Evolutionary conservation across 2,329 filamentous ascomycete species (phyloP), one percentile per base, ranked within the genome.

Genomic region (Dactylellina parvicollis): DNA sequence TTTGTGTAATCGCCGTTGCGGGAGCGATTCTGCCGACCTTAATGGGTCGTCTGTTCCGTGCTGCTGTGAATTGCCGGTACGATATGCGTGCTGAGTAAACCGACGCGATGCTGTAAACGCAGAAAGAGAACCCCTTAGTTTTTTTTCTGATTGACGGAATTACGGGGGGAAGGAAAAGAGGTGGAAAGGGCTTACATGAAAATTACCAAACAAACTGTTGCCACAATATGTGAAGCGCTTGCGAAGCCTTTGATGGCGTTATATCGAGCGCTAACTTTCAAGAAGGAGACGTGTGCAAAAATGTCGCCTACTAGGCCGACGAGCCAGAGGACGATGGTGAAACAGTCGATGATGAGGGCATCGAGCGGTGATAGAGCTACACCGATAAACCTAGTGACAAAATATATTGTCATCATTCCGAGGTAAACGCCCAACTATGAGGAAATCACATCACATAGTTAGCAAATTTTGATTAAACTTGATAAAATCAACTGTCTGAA

Each of bases 151-250:
- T n/a, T 40, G 9, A 1, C 40, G 16, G 24, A 12, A 36, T 20
- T 16, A 24, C 44, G 20, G 18, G 38, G 38, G 18, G 38, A 4
- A 14, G 14, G 14, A 47, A 9, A 18, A 32, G 22, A 16, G 7
- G 4, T 46, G n/a, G 14, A 26, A 42, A 18, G 26, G 16, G 32
- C 34, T 47, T 65, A 65, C 60, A 56, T 22, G 10, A 38, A 55
- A 36, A 65, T 2, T 10, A 28, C 18, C 12, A 55, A n/a, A 16
- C 10, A 18, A 20, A 30, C 10, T 10, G 30, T 22, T 3, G 18
- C 16, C 14, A 65, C 16, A 22, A 44, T 22, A 18, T 47, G 49
- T 2, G 49, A 36, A 2, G 52, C 18, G 14, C 9, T 26, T 24
- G 50, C 1, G 40, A 38, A 30, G 4, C 40, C 28, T 4, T 3